Evolutionary conservation across 345 rosid genomes (phyloP), one percentile per base, ranked within the genome.

Genomic region (Litchi chinensis): DNA sequence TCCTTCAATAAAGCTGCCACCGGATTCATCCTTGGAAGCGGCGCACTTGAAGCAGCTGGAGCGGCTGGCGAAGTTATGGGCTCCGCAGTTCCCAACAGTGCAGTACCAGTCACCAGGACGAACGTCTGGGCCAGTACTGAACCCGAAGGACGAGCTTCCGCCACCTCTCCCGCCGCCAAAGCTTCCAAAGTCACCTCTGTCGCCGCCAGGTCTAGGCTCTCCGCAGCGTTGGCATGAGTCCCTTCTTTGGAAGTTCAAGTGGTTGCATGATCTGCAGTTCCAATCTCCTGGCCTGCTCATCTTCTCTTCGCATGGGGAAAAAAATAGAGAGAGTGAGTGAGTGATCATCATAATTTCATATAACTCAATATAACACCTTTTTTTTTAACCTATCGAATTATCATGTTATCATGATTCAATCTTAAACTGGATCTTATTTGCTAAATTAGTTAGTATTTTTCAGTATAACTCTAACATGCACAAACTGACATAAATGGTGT

Each of bases 251-350:
- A 95, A 93, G 87, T 95, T 95, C 71, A 93, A 83, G 87, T 92
- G 91, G 80, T 82, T 88, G 88, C 98, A 95, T 44, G 91, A 85
- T 81, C 90, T 82, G 85, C 98, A 95, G 85, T 91, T 93, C 98
- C 98, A 95, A 68, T 93, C 98, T 66, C 98, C 98, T 10, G 97
- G 94, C 80, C 98, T 88, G 82, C 81, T 95, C 98, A 93, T 91
- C 75, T 86, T 90, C 81, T 68, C 80, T 19, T 37, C 41, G 9
- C 44, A 8, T 9, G 13, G 8, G 52, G 19, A 40, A 72, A n/a
- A n/a, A 22, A 22, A 22, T 0, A 54, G 59, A 54, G 59, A 41
- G 44, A 41, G 44, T 5, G 44, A 41, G 44, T 41, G 44, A 16
- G n/a, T 54, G n/a, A 54, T 50, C 56, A 50, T 50, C 15, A 13